Evolutionary conservation across 306 rosid genomes (phyloP).

Genomic region (Oxytropis ochrocephala): DNA sequence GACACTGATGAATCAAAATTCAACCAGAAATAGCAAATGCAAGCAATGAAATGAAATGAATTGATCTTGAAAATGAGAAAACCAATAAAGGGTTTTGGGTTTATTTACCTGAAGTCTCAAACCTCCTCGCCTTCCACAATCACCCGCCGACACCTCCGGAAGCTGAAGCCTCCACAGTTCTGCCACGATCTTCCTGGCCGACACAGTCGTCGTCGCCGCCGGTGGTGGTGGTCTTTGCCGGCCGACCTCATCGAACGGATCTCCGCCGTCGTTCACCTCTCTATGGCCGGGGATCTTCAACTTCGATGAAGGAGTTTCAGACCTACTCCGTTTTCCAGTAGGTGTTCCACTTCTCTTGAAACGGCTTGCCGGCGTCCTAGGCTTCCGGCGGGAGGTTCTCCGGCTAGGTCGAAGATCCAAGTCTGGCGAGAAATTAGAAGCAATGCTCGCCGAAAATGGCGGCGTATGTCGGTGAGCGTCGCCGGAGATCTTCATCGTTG

Average conservation of each 20-base stretch:
- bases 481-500: constrained; percentile 59
- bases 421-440: constrained; percentile 36
- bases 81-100: neutral
- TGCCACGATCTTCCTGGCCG: constrained; percentile 88
- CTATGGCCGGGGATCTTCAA: constrained; percentile 43
- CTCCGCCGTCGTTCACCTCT: constrained; percentile 7
- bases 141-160: constrained; percentile 42
- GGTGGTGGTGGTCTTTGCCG: constrained; percentile 14
- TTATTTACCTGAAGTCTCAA: constrained; percentile 44
- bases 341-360: constrained; percentile 26
- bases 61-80: neutral
- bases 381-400: constrained; percentile 24
- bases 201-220: constrained; percentile 23
- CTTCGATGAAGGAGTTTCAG: constrained; percentile 69
- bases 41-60: neutral
- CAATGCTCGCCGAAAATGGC: constrained; percentile 28
- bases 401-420: constrained; percentile 52
- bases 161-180: constrained; percentile 76
- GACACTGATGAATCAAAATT: constrained; percentile 19
- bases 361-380: constrained; percentile 36
- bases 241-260: constrained; percentile 31
- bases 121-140: constrained; percentile 8
- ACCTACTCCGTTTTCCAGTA: constrained; percentile 59
- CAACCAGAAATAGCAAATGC: constrained; percentile 4
- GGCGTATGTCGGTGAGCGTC: constrained; percentile 26